These are phyloP conservation scores for Diplotaxis tenuifolia DNA, from an alignment of 345 rosid species.

Conservation along the genomic window DNA sequence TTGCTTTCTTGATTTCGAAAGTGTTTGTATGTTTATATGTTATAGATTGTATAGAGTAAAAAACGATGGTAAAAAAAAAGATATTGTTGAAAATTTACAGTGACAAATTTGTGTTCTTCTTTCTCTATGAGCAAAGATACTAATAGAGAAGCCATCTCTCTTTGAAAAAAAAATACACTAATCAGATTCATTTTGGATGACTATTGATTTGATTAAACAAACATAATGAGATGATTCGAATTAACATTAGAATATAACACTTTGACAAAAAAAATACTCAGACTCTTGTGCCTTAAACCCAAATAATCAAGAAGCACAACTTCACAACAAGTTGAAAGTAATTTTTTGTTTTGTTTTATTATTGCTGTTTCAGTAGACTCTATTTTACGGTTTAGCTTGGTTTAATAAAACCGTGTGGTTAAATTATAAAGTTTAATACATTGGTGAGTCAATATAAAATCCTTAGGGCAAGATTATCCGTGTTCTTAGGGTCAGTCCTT, in stretches of 20 bases:
- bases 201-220: not conserved
- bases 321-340: not conserved
- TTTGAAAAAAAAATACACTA: not conserved
- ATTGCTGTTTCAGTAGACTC: not conserved
- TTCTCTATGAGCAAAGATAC: not conserved
- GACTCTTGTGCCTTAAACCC: not conserved
- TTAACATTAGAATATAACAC: not conserved
- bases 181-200: not conserved
- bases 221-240: not conserved
- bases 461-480: not conserved
- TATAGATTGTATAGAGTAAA: slow-evolving; percentile 8
- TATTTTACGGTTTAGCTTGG: not conserved
- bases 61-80: not conserved
- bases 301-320: not conserved
- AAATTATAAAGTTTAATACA: too few species aligned
- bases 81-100: not conserved
- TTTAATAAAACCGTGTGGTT: not conserved
- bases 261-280: not conserved
- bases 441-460: not conserved
- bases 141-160: not conserved
- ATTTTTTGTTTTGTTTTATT: too few species aligned
- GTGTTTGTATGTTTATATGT: slow-evolving; percentile 15
- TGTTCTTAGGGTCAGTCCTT: too few species aligned
- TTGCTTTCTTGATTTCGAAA: slow-evolving; percentile 17
- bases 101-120: not conserved